A percentile compares a stretch with the other conserved stretches of the same genome.
Evolutionary conservation across 1,284 basidiomycete species (phyloP).

Genomic region (Porogramme epimiltina): DNA sequence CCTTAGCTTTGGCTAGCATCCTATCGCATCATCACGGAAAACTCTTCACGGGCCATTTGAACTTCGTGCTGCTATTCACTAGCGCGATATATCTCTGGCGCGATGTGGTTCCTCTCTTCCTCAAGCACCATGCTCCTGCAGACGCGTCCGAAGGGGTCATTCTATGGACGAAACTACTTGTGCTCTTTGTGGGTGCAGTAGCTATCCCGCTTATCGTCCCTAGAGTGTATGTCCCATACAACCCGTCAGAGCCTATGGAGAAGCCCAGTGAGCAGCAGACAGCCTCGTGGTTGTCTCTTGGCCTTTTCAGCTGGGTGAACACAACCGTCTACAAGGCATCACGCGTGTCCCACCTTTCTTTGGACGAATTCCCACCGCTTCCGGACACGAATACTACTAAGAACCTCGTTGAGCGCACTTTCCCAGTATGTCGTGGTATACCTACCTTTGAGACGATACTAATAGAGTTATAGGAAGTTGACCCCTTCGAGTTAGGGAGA

Average conservation of each 20-base stretch:
- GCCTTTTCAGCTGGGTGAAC: conserved; percentile 45
- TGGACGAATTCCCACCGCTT: conserved; percentile 37
- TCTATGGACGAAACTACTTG: not conserved
- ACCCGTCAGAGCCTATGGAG: not conserved
- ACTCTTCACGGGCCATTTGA: not conserved
- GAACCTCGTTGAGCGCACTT: conserved; percentile 34
- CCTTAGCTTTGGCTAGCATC: not conserved
- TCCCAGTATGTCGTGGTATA: conserved; percentile 11
- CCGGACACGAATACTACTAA: conserved; percentile 44
- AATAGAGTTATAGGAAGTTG: conserved; percentile 25
- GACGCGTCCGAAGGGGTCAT: not conserved
- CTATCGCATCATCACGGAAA: not conserved
- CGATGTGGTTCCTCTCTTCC: not conserved
- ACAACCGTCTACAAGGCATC: conserved; percentile 25
- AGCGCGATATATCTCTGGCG: not conserved
- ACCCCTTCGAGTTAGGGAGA: conserved; percentile 14
- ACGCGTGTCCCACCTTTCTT: conserved; percentile 18
- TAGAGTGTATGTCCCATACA: not conserved
- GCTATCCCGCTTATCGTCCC: not conserved
- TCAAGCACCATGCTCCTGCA: not conserved
- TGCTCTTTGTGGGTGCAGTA: not conserved
- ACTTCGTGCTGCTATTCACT: not conserved
- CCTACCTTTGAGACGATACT: not conserved
- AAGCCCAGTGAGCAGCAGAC: not conserved
- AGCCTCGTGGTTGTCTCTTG: not conserved